Evolutionary conservation across 176 grass and related monocot genomes (phyloP), one percentile per base, ranked within the genome.

Genomic region (Urochloa ruziziensis): DNA sequence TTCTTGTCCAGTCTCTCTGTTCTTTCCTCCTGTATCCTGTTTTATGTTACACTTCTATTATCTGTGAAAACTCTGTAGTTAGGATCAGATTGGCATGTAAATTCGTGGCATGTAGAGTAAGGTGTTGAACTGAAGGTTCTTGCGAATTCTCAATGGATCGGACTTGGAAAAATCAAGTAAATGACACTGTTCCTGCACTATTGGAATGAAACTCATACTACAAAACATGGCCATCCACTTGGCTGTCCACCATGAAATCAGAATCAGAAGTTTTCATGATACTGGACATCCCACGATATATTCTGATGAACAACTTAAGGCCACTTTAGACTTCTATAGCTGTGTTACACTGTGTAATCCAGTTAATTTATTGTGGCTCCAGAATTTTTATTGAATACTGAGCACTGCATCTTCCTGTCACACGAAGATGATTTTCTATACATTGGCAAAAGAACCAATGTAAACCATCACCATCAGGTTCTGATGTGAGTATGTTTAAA

Each of bases 211-310:
- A 37, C 36, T 68, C 17, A 3, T 72, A 78, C 35, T 29, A 25
- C 30, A 16, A 89, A 49, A 81, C 75, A 80, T 84, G 68, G 71
- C 28, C 7, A 42, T 70, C 24, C 43, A 44, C 57, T 47, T 39
- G 49, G 3, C 12, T 79, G 29, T 7, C 5, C 32, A 62, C 47
- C 19, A 36, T 3, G 44, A 62, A 54, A 53, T n/a, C n/a, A n/a
- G n/a, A 62, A 46, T 47, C 11, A 16, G 56, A 54, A 48, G 10
- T 62, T 42, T 51, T 62, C 24, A 83, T 12, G 60, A 18, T 29
- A 60, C 19, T 64, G n/a, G 32, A 77, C 6, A 7, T 73, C 42
- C 18, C 25, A 52, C 15, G 63, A 40, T 56, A 15, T 35, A 29
- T 66, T 80, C 33, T 62, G 28, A 32, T 24, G 6, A 76, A 27